These are phyloP conservation scores for Nicotiana paniculata DNA, from an alignment of 257 asterid genomes.

Conservation along the genomic window DNA sequence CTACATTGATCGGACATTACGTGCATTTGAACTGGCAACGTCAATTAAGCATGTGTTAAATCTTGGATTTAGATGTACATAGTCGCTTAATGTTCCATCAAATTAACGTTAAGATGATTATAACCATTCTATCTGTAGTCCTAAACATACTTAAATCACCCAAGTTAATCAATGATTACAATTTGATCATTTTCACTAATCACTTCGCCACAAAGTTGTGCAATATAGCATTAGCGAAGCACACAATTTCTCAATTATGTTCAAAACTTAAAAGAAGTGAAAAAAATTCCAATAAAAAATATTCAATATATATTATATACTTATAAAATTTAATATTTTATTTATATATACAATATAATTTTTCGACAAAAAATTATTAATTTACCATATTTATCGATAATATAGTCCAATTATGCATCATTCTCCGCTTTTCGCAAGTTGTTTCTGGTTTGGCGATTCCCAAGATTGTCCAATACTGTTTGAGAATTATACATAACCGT, in stretches of 20 bases:
- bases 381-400: too few relatives aligned
- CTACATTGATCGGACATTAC: not conserved
- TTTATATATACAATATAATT: too few relatives aligned
- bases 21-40: not conserved
- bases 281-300: too few relatives aligned
- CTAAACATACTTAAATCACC: not conserved
- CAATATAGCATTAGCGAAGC: not conserved
- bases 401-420: not conserved
- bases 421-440: not conserved
- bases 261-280: too few relatives aligned
- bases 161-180: not conserved
- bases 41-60: not conserved
- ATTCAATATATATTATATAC: too few relatives aligned
- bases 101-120: not conserved
- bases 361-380: too few relatives aligned
- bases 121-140: not conserved
- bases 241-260: too few relatives aligned
- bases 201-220: not conserved
- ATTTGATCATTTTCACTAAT: not conserved
- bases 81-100: not conserved
- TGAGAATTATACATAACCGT: not conserved
- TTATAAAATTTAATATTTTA: too few relatives aligned
- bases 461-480: not conserved
- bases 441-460: not conserved
- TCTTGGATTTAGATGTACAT: not conserved